phyloP scores from a whole-genome alignment of 2,329 filamentous ascomycete species.

The Calonectria henricotiae region DNA sequence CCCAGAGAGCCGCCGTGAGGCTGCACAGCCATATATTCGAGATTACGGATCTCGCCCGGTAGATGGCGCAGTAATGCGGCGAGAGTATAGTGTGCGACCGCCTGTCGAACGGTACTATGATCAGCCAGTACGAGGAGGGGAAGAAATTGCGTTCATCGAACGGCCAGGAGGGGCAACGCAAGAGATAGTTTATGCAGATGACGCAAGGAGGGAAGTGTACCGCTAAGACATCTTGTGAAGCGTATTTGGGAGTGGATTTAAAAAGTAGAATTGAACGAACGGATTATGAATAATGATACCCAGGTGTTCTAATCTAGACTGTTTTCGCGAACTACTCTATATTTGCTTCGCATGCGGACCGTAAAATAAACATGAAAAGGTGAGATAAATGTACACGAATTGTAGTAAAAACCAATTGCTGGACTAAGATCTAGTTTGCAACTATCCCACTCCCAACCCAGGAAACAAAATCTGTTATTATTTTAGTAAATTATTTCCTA shows the following conservation, averaged over 20 bases:
- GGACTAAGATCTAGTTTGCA: not conserved
- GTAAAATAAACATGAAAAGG: no score
- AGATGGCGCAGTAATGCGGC: slow-evolving; percentile 50
- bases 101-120: slow-evolving; percentile 64
- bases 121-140: slow-evolving; percentile 53
- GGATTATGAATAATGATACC: slow-evolving; percentile 27
- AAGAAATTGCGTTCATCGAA: slow-evolving; percentile 65
- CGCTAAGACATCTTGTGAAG: slow-evolving; percentile 45
- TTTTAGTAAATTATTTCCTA: no score
- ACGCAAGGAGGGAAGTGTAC: slow-evolving; percentile 58
- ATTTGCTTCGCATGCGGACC: not conserved
- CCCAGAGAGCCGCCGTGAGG: slow-evolving; percentile 53
- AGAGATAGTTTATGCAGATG: slow-evolving; percentile 66
- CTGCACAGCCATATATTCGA: slow-evolving; percentile 55
- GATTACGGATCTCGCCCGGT: slow-evolving; percentile 52
- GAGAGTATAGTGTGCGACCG: slow-evolving; percentile 61
- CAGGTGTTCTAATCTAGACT: slow-evolving; percentile 1
- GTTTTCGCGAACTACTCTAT: not conserved
- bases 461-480: no score
- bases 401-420: not conserved
- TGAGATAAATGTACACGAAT: no score
- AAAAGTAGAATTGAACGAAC: not conserved
- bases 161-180: slow-evolving; percentile 61
- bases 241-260: not conserved
- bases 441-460: not conserved